Percentiles rank a stretch among this genome's conserved stretches.
These are phyloP conservation scores for Saturnispora diversa DNA, from an alignment of 805 yeast species.

Conservation along the genomic window DNA sequence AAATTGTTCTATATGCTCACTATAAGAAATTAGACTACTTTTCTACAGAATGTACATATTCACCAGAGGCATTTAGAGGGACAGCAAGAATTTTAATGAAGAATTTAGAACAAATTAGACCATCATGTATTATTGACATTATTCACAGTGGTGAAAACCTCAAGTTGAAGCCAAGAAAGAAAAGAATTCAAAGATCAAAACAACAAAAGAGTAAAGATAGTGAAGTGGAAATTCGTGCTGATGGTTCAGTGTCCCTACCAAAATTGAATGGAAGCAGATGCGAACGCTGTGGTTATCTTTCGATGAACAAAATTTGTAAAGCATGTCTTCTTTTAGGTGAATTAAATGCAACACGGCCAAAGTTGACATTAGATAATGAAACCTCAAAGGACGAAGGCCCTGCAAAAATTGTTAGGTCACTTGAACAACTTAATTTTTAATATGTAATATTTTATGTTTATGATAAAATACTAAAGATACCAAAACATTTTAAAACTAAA, in stretches of 20 bases:
- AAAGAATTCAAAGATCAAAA: slow-evolving; percentile 24
- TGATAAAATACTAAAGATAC: slow-evolving; percentile 1
- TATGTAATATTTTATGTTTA: background rate
- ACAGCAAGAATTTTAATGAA: slow-evolving; percentile 91
- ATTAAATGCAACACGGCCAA: slow-evolving; percentile 66
- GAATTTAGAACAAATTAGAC: slow-evolving; percentile 81
- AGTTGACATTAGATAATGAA: slow-evolving; percentile 42
- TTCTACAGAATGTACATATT: slow-evolving; percentile 95
- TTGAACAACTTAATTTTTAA: slow-evolving; percentile 60
- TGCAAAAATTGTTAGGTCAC: slow-evolving; percentile 49
- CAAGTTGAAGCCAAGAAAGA: slow-evolving; percentile 51
- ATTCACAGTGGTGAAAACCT: slow-evolving; percentile 90
- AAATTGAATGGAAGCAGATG: slow-evolving; percentile 61
- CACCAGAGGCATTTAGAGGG: slow-evolving; percentile 98
- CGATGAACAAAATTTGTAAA: slow-evolving; percentile 83
- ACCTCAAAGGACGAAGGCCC: slow-evolving; percentile 46
- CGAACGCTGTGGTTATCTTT: slow-evolving; percentile 83
- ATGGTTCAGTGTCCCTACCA: slow-evolving; percentile 51
- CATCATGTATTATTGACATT: slow-evolving; percentile 89
- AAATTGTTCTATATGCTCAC: slow-evolving; percentile 94
- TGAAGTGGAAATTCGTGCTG: slow-evolving; percentile 48
- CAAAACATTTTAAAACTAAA: background rate
- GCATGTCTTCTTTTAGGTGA: slow-evolving; percentile 88
- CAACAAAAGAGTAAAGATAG: slow-evolving; percentile 20
- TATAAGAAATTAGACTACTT: slow-evolving; percentile 91